Evolutionary conservation across 139 green algal genomes (phyloP).

Genomic region (Haematococcus sp.): DNA sequence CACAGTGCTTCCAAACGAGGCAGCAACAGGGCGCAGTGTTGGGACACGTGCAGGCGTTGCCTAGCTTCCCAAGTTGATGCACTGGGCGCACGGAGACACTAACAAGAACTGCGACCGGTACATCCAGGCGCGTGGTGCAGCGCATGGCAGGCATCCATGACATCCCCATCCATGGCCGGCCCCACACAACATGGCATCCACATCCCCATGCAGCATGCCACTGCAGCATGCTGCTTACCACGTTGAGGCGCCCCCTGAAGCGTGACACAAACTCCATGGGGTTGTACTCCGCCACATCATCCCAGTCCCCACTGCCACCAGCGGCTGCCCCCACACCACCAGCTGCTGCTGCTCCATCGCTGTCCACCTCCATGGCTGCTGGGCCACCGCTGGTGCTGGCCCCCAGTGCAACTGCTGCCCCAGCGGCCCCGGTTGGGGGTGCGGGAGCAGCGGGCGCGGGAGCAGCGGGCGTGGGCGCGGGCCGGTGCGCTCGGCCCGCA

Average conservation of each 20-base stretch:
- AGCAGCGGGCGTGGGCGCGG: neutral
- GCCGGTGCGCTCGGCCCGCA: neutral
- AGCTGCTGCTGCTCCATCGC: neutral
- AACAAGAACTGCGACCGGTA: too few relatives aligned
- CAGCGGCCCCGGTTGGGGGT: neutral
- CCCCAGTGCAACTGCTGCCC: slow-evolving; percentile 7
- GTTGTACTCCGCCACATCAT: too few relatives aligned
- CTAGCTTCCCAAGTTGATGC: too few relatives aligned
- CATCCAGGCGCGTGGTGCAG: too few relatives aligned
- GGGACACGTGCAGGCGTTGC: too few relatives aligned
- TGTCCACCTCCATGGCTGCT: slow-evolving; percentile 6
- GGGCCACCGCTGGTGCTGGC: neutral
- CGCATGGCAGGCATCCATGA: too few relatives aligned
- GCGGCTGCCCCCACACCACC: neutral
- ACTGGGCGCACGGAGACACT: too few relatives aligned
- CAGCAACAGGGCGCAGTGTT: too few relatives aligned
- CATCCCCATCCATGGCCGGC: too few relatives aligned
- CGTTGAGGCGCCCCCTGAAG: slow-evolving; percentile 13
- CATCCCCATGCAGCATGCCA: too few relatives aligned
- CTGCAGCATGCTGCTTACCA: neutral
- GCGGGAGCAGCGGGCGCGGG: neutral
- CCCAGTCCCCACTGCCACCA: neutral
- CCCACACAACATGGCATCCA: too few relatives aligned
- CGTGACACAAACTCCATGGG: slow-evolving; percentile 10
- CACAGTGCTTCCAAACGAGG: too few relatives aligned